Evolutionary conservation across 1,284 basidiomycete genomes (phyloP).

Genomic region (Leccinum subrobustum): DNA sequence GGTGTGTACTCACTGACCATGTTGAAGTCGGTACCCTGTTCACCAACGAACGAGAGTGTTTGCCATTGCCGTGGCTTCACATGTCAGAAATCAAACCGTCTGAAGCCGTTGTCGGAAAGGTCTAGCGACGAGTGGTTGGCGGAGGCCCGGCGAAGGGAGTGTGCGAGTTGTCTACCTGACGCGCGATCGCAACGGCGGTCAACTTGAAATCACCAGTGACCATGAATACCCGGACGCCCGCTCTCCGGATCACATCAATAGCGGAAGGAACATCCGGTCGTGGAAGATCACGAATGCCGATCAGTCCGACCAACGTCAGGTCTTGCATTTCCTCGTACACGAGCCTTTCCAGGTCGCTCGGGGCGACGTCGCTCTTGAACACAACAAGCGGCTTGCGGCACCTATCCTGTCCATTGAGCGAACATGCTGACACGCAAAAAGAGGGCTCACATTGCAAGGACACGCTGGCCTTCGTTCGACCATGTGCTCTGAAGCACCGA

Average conservation of each 20-base stretch:
- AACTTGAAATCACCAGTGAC: conserved; percentile 55
- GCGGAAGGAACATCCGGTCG: conserved; percentile 49
- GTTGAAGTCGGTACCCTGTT: too few relatives aligned
- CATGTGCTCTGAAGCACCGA: conserved; percentile 46
- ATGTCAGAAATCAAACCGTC: too few relatives aligned
- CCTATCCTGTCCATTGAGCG: not conserved
- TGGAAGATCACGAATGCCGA: conserved; percentile 60
- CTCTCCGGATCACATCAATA: conserved; percentile 46
- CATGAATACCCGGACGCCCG: conserved; percentile 51
- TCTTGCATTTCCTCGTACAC: conserved; percentile 38
- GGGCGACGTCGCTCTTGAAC: conserved; percentile 26
- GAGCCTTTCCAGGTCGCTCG: conserved; percentile 39
- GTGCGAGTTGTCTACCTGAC: conserved; percentile 24
- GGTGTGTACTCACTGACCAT: too few relatives aligned
- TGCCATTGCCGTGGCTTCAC: too few relatives aligned
- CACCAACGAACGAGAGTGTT: too few relatives aligned
- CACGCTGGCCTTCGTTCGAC: conserved; percentile 62
- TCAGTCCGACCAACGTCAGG: conserved; percentile 53
- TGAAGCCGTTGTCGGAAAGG: too few relatives aligned
- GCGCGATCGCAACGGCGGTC: conserved; percentile 47
- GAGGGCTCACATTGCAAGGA: conserved; percentile 43
- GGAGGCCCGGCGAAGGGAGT: too few relatives aligned
- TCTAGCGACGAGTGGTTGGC: too few relatives aligned
- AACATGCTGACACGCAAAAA: not conserved
- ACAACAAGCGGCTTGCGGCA: conserved; percentile 32